phyloP scores from a whole-genome alignment of 2,329 filamentous ascomycete genomes.

The Fusarium robinianum region DNA sequence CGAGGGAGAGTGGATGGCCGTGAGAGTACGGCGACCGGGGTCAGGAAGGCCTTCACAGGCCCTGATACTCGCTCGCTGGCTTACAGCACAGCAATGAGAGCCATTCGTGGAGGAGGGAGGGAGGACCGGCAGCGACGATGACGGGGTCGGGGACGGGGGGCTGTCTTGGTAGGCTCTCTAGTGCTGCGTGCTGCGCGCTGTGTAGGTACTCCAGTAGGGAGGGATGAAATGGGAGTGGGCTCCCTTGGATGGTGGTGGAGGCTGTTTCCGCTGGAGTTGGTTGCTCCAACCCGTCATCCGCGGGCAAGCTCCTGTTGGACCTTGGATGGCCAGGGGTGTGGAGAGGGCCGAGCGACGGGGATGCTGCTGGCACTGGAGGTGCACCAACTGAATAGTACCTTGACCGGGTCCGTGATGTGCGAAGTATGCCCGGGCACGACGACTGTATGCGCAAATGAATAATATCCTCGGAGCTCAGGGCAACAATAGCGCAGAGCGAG shows the following conservation, averaged over 20 bases:
- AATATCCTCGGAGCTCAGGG: slow-evolving; percentile 6
- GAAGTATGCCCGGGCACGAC: no score
- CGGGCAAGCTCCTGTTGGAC: slow-evolving; percentile 16
- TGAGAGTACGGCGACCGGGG: slow-evolving; percentile 18
- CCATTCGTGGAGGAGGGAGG: slow-evolving; percentile 25
- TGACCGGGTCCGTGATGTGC: neutral
- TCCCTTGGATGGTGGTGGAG: slow-evolving; percentile 20
- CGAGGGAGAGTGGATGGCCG: slow-evolving; percentile 12
- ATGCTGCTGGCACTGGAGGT: slow-evolving; percentile 26
- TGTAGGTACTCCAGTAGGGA: slow-evolving; percentile 25
- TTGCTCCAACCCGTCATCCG: slow-evolving; percentile 20
- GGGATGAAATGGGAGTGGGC: slow-evolving; percentile 26
- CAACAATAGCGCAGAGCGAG: slow-evolving; percentile 20
- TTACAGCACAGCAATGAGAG: slow-evolving; percentile 19
- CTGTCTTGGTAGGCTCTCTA: slow-evolving; percentile 15
- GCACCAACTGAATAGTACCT: neutral
- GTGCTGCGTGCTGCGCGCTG: no score
- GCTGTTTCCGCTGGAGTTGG: slow-evolving; percentile 16
- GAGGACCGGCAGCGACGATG: slow-evolving; percentile 21
- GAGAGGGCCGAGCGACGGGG: slow-evolving; percentile 21
- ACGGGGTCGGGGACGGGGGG: slow-evolving; percentile 22
- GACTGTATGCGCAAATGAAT: slow-evolving; percentile 11
- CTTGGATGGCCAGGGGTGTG: slow-evolving; percentile 16
- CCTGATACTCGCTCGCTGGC: slow-evolving; percentile 21
- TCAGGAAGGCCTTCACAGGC: slow-evolving; percentile 20